Base-by-base conservation (phyloP, 2,329 filamentous ascomycete genomes). In the Endothia cerciana region DNA sequence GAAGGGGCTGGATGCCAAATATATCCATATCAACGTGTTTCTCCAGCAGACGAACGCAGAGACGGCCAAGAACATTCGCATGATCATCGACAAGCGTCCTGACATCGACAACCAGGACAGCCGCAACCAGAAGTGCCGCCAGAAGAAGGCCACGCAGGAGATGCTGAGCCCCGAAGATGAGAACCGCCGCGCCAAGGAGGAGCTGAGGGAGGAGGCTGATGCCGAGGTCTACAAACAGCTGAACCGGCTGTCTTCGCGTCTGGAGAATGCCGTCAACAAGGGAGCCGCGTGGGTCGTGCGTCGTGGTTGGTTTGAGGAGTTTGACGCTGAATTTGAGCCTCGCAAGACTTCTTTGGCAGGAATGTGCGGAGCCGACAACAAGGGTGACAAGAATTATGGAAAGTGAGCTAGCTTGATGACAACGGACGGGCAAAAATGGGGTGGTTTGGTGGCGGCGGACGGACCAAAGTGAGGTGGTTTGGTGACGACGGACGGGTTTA, bases 31-130 rank as follows among this genome's bases (percentile, higher is more conserved):
- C 8, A 45, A 70, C 22, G 59, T 62, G 10, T 68, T 68, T 1
- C 67, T 75, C 1, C 62, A 61, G 28, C 15, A 56, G 5, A 64
- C 74, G 49, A 65, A 69, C 25, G 62, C 65, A 0, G 60, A 68
- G 43, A 78, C 77, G 2, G 78, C 80, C 61, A 68, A 63, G 25
- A 70, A 69, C 22, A 56, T 69, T 11, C 22, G 43, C 10, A 36
- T 64, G 28, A 62, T 67, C 6, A 62, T 61, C 2, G 63, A 67
- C 63, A 68, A 66, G 41, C 67, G 71, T 19, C 17, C 28, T 19
- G 57, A 59, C 47, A 6, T 36, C 4, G 25, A 28, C 56, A 22
- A 56, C 3, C 28, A 38, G 13, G 57, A 65, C 19, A 15, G 36
- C 25, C 45, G 7, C 57, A 71, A 38, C 36, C 15, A 65, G 36